These are phyloP conservation scores for Rachicladosporium sp. DNA, from an alignment of 2,329 filamentous ascomycete genomes.

Conservation along the genomic window DNA sequence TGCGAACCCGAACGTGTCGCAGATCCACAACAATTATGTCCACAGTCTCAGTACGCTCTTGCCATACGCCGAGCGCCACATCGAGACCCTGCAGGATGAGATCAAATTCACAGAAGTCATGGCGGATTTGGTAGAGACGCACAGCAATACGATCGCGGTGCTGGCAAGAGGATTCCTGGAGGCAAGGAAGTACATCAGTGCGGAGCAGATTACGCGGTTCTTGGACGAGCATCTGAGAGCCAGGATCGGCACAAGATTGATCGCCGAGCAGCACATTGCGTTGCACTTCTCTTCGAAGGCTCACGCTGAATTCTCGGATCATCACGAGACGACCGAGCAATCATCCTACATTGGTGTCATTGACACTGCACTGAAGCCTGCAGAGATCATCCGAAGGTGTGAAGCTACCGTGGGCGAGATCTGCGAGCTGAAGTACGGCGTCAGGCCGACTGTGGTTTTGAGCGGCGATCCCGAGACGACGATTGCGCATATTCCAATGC, in stretches of 20 bases:
- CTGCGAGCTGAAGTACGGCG: slow-evolving; percentile 89
- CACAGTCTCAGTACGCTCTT: slow-evolving; percentile 85
- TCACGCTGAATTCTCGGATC: slow-evolving; percentile 45
- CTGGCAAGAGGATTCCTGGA: slow-evolving; percentile 88
- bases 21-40: slow-evolving; percentile 92
- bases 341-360: slow-evolving; percentile 84
- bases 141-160: slow-evolving; percentile 86
- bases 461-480: slow-evolving; percentile 77
- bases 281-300: slow-evolving; percentile 66
- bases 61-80: slow-evolving; percentile 63
- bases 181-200: slow-evolving; percentile 77
- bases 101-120: slow-evolving; percentile 84
- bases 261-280: slow-evolving; percentile 94
- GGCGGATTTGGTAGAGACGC: slow-evolving; percentile 87
- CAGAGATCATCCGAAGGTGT: slow-evolving; percentile 69
- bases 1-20: slow-evolving; percentile 87
- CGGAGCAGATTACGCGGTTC: slow-evolving; percentile 75
- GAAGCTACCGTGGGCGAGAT: slow-evolving; percentile 89
- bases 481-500: slow-evolving; percentile 89
- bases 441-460: slow-evolving; percentile 67
- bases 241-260: slow-evolving; percentile 82
- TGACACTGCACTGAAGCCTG: slow-evolving; percentile 75
- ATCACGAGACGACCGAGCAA: slow-evolving; percentile 31
- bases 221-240: slow-evolving; percentile 89
- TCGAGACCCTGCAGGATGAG: slow-evolving; percentile 73